Conservation (phyloP, 2,329 filamentous ascomycete genomes). For the Trichocomaceae sp. region DNA sequence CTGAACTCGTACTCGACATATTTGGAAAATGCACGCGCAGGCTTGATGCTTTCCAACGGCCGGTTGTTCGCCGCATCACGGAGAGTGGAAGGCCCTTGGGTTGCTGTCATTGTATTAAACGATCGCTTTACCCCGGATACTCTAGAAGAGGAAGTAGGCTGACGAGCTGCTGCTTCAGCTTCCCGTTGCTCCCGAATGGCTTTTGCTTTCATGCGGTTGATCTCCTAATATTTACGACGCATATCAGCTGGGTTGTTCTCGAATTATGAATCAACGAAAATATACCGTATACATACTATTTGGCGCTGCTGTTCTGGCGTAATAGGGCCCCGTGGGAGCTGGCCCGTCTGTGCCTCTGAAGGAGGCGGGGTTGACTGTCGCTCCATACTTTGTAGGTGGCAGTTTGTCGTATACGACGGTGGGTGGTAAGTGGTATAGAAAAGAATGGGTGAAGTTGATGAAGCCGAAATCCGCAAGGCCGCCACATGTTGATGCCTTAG, state of each 20-base stretch:
- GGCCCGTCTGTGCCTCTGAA: conserved; percentile 1
- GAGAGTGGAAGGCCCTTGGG: conserved; percentile 50
- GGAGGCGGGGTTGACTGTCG: conserved; percentile 13
- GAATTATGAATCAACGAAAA: neutral
- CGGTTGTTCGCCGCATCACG: conserved; percentile 56
- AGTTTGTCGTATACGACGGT: neutral
- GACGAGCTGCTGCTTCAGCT: conserved; percentile 44
- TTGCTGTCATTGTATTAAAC: conserved; percentile 55
- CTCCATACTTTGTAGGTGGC: neutral
- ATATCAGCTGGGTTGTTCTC: neutral
- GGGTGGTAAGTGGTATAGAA: neutral
- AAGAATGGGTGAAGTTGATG: neutral
- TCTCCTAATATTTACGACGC: conserved; percentile 56
- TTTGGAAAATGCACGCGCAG: conserved; percentile 82
- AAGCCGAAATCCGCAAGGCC: neutral
- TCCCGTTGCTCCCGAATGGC: conserved; percentile 69
- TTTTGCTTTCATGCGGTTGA: conserved; percentile 81
- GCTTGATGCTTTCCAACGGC: conserved; percentile 53
- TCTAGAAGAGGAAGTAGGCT: conserved; percentile 21
- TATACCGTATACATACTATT: conserved; percentile 39
- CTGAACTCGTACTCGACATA: conserved; percentile 98
- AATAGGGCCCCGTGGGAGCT: conserved; percentile 41
- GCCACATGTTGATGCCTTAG: conserved; percentile 10
- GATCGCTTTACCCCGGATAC: conserved; percentile 66
- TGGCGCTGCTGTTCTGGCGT: conserved; percentile 57